Evolutionary conservation across 306 rosid species (phyloP), one percentile per base, ranked within the genome.

Genomic region (Neltuma alba): DNA sequence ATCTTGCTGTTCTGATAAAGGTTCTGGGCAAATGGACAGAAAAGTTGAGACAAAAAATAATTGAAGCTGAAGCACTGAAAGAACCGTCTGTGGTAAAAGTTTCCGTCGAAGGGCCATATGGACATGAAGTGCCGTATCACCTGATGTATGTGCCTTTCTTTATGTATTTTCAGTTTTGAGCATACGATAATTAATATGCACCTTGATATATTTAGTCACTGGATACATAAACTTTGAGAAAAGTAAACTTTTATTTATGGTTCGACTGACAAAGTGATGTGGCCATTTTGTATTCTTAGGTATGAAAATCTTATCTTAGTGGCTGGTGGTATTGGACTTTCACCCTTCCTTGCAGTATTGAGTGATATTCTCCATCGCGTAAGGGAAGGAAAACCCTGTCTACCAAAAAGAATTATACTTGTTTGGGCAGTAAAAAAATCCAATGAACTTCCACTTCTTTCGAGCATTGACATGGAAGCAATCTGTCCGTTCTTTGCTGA

Each of bases 91-190:
- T 68, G 76, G 33, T 94, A 63, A 91, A 91, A 76, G 91, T 91
- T 77, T 92, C 95, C 9, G 97, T 94, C 45, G 99, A 94, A 55
- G 99, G 97, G 77, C 99, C 99, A 71, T 92, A 94, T 34, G 99
- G 99, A 52, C 97, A 94, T 79, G 97, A 89, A 82, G 82, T 79
- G 54, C 97, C 99, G 7, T 92, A 94, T 85, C 95, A 92, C 81
- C 85, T 94, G 86, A 84, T 79, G 99, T 94, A 85, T 52, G 95
- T 66, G 41, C 71, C 72, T 50, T 48, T 61, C 77, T 28, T 33
- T 81, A 64, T 28, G 21, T 60, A 13, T 27, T 37, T 37, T 37
- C 40, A 37, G 4, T 37, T 4, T 34, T 78, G 44, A 75, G 5
- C 63, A 54, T 61, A 23, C 64, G 37, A 14, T 62, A 83, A 40